Evolutionary conservation across 2,329 filamentous ascomycete genomes (phyloP).

Genomic region (Claviceps sp.): DNA sequence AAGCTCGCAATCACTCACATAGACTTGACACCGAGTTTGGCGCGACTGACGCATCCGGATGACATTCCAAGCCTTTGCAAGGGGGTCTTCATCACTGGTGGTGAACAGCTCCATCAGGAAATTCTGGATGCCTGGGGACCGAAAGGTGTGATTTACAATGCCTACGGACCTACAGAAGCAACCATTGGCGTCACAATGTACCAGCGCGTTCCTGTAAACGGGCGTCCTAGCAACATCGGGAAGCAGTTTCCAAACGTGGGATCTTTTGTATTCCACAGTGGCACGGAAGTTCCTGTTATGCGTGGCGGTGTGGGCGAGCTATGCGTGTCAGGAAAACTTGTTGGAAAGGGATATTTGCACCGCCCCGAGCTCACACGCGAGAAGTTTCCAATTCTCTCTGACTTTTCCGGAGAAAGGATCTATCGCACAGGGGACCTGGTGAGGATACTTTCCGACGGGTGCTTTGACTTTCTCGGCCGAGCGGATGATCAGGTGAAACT

Average conservation of each 20-base stretch:
- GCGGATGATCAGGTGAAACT: conserved; percentile 89
- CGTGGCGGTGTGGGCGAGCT: conserved; percentile 75
- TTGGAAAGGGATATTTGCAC: conserved; percentile 82
- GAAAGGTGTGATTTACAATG: conserved; percentile 74
- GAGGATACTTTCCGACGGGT: conserved; percentile 63
- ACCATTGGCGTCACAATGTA: conserved; percentile 91
- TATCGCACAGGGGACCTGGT: conserved; percentile 89
- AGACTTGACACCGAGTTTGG: conserved; percentile 79
- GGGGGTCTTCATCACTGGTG: conserved; percentile 87
- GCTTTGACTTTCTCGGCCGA: conserved; percentile 76
- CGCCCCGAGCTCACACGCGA: conserved; percentile 63
- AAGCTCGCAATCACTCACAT: conserved; percentile 72
- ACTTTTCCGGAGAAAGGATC: conserved; percentile 42
- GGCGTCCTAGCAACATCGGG: conserved; percentile 79
- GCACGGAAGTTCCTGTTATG: conserved; percentile 57
- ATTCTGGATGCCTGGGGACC: conserved; percentile 79
- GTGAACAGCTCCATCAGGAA: conserved; percentile 77
- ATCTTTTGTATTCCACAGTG: conserved; percentile 60
- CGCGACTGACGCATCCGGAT: conserved; percentile 61
- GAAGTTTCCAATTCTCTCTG: conserved; percentile 53
- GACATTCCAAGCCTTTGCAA: conserved; percentile 67
- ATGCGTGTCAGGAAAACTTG: conserved; percentile 73
- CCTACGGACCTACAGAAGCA: conserved; percentile 82
- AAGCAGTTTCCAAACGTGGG: conserved; percentile 79
- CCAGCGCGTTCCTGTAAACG: conserved; percentile 62